These are phyloP conservation scores for Trichoderma sp. DNA, from an alignment of 2,329 filamentous ascomycete genomes.

Conservation along the genomic window DNA sequence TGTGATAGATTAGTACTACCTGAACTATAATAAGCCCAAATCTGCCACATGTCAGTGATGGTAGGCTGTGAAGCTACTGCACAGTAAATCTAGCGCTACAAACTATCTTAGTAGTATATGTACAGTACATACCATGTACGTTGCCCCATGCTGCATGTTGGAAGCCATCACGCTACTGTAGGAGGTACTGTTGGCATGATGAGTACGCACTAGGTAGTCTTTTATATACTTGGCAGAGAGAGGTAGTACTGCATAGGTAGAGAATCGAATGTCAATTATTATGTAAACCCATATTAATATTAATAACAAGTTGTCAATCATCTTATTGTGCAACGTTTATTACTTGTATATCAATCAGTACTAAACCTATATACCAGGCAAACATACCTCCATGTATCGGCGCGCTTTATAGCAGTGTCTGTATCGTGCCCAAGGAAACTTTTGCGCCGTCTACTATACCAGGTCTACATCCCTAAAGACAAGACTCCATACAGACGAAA, in stretches of 20 bases:
- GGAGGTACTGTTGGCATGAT: too few relatives aligned
- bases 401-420: conserved; percentile 2
- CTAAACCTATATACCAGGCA: conserved; percentile 14
- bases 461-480: not conserved
- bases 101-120: too few relatives aligned
- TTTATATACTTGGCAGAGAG: too few relatives aligned
- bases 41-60: not conserved
- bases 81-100: not conserved
- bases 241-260: not conserved
- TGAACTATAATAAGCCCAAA: not conserved
- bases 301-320: not conserved
- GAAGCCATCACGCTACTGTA: too few relatives aligned
- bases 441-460: conserved; percentile 13
- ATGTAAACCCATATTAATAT: not conserved
- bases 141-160: too few relatives aligned
- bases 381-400: conserved; percentile 11
- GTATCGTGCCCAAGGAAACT: conserved; percentile 11
- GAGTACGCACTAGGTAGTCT: too few relatives aligned
- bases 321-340: conserved; percentile 7
- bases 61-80: not conserved
- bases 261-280: not conserved
- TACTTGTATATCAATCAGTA: conserved; percentile 11
- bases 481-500: not conserved
- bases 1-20: not conserved
- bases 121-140: too few relatives aligned